Percentiles rank a stretch among this genome's conserved stretches.
Evolutionary conservation across 176 grass and related monocot species (phyloP).

Genomic region (Avena insularis): DNA sequence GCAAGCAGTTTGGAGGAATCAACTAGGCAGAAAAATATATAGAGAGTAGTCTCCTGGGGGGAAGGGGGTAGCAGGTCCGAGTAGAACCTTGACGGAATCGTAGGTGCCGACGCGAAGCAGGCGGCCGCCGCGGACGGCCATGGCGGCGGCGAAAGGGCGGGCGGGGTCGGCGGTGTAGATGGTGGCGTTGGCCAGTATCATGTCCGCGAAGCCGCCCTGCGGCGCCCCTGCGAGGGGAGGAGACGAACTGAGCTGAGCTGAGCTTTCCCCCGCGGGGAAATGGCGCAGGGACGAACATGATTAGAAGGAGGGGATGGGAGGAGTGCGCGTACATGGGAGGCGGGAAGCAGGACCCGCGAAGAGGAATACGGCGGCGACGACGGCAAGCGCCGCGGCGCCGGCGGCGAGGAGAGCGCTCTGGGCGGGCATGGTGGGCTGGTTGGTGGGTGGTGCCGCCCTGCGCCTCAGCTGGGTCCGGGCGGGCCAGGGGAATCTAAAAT

Average conservation of each 20-base stretch:
- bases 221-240: slow-evolving; percentile 43
- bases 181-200: slow-evolving; percentile 86
- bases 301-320: not conserved
- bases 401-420: slow-evolving; percentile 44
- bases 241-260: slow-evolving; percentile 22
- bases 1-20: not conserved
- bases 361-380: slow-evolving; percentile 38
- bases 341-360: not conserved
- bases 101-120: slow-evolving; percentile 75
- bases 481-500: no score
- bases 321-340: slow-evolving; percentile 42
- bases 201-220: slow-evolving; percentile 56
- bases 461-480: not conserved
- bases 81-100: slow-evolving; percentile 56
- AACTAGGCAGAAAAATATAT: not conserved
- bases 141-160: slow-evolving; percentile 76
- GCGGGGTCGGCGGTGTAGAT: slow-evolving; percentile 88
- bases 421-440: slow-evolving; percentile 24
- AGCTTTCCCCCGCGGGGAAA: not conserved
- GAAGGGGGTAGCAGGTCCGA: not conserved
- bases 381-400: slow-evolving; percentile 28
- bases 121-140: slow-evolving; percentile 75
- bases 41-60: not conserved
- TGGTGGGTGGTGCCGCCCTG: not conserved
- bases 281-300: not conserved